These are phyloP conservation scores for Candida pseudoviswanathii DNA, from an alignment of 1,139 yeast genomes.

Conservation along the genomic window DNA sequence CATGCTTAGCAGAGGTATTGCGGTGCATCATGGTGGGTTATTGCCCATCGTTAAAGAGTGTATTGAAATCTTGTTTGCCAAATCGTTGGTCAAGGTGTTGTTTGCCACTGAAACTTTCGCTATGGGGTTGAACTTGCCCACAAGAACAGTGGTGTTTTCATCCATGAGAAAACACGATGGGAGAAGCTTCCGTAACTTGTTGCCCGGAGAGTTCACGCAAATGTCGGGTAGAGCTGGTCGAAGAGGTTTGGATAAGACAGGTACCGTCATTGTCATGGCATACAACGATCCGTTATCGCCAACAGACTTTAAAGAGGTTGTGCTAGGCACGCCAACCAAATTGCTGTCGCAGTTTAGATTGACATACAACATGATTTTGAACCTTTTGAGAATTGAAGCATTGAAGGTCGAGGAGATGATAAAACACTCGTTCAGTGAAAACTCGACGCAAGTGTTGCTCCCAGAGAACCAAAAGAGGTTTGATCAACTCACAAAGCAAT, in stretches of 20 bases:
- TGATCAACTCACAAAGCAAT: constrained; percentile 49
- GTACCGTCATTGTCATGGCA: constrained; percentile 95
- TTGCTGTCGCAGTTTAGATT: constrained; percentile 88
- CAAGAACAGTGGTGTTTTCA: constrained; percentile 92
- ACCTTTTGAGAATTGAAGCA: constrained; percentile 89
- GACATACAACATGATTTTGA: constrained; percentile 94
- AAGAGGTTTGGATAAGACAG: constrained; percentile 91
- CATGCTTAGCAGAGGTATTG: constrained; percentile 86
- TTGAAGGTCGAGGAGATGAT: constrained; percentile 96
- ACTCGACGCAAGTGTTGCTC: constrained; percentile 77
- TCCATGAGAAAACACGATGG: constrained; percentile 91
- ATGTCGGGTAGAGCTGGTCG: constrained; percentile 99
- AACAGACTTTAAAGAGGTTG: constrained; percentile 70
- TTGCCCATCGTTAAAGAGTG: constrained; percentile 94
- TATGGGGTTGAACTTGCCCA: constrained; percentile 96
- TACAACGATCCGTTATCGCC: constrained; percentile 69
- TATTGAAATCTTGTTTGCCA: constrained; percentile 88
- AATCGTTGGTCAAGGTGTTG: constrained; percentile 80
- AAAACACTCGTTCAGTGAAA: constrained; percentile 92
- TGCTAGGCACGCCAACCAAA: constrained; percentile 86
- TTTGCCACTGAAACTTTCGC: constrained; percentile 99
- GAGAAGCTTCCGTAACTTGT: constrained; percentile 70
- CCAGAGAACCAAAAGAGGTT: constrained; percentile 84
- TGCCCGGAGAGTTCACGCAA: constrained; percentile 97
- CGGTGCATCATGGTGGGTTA: constrained; percentile 96